These are phyloP conservation scores for Paraphoma sp. DNA, from an alignment of 2,329 filamentous ascomycete species.

Conservation along the genomic window DNA sequence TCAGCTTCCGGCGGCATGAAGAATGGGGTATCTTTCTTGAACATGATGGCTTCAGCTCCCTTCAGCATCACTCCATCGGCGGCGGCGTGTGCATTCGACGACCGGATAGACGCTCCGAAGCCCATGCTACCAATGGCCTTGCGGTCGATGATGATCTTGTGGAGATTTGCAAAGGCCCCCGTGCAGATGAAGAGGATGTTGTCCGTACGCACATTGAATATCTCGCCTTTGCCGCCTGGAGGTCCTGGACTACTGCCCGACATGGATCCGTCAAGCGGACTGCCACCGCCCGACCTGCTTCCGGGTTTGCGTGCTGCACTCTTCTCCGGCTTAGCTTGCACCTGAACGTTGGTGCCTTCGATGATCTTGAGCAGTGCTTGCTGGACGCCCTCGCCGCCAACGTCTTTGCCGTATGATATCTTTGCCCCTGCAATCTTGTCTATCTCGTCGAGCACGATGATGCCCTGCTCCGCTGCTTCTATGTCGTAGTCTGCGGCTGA, in stretches of 20 bases:
- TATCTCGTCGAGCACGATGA: constrained; percentile 95
- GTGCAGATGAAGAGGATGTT: constrained; percentile 98
- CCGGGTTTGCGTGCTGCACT: constrained; percentile 48
- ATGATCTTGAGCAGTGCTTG: constrained; percentile 95
- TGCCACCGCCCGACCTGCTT: constrained; percentile 26
- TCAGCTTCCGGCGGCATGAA: constrained; percentile 50
- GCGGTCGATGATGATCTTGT: constrained; percentile 86
- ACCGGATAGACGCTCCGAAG: constrained; percentile 83
- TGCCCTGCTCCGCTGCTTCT: constrained; percentile 83
- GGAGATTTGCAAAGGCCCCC: constrained; percentile 90
- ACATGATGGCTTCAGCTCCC: constrained; percentile 63
- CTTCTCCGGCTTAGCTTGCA: constrained; percentile 83
- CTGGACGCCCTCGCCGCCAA: constrained; percentile 94
- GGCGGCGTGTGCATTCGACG: constrained; percentile 56
- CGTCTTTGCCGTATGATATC: constrained; percentile 87
- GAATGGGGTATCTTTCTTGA: constrained; percentile 65
- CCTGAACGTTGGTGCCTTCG: constrained; percentile 90
- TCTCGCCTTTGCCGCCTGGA: constrained; percentile 58
- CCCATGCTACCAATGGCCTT: constrained; percentile 87
- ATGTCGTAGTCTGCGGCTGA: constrained; percentile 91
- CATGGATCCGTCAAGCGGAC: constrained; percentile 27
- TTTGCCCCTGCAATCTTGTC: constrained; percentile 95
- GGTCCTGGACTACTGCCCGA: constrained; percentile 22
- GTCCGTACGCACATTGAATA: constrained; percentile 82
- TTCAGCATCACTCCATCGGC: constrained; percentile 65